These are phyloP conservation scores for Phyllosticta capitalensis DNA, from an alignment of 2,329 filamentous ascomycete genomes.

Conservation along the genomic window DNA sequence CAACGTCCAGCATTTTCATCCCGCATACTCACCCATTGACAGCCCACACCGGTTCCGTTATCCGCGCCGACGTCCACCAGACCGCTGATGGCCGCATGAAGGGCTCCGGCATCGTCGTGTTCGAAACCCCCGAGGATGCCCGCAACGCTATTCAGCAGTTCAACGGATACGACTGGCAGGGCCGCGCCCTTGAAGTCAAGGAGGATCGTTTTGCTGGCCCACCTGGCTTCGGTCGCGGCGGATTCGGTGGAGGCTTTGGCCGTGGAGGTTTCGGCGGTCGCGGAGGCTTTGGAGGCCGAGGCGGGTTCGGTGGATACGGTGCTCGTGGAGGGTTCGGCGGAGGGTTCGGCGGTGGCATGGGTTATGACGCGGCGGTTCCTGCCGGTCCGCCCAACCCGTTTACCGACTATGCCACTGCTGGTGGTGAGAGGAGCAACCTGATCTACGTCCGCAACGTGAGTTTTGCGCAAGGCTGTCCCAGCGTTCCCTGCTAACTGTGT, in stretches of 20 bases:
- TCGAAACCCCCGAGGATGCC: slow-evolving; percentile 89
- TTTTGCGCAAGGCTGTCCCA: slow-evolving; percentile 16
- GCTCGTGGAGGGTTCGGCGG: slow-evolving; percentile 40
- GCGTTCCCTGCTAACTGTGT: slow-evolving; percentile 18
- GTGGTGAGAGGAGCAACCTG: slow-evolving; percentile 68
- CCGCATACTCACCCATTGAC: slow-evolving; percentile 9
- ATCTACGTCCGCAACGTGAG: slow-evolving; percentile 98
- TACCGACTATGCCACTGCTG: slow-evolving; percentile 82
- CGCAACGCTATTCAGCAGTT: slow-evolving; percentile 95
- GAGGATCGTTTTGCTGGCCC: slow-evolving; percentile 84
- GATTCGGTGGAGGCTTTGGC: slow-evolving; percentile 42
- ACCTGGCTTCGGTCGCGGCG: slow-evolving; percentile 31
- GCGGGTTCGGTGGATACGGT: slow-evolving; percentile 49
- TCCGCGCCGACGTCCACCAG: slow-evolving; percentile 90
- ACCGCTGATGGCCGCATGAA: slow-evolving; percentile 89
- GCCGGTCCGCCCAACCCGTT: slow-evolving; percentile 72
- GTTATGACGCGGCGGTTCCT: slow-evolving; percentile 40
- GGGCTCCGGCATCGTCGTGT: slow-evolving; percentile 93
- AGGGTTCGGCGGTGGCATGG: slow-evolving; percentile 30
- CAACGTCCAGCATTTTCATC: neutral
- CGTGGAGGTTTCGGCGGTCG: slow-evolving; percentile 48
- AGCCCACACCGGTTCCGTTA: slow-evolving; percentile 44
- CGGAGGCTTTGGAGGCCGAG: slow-evolving; percentile 38
- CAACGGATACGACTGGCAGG: slow-evolving; percentile 98
- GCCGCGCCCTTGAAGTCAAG: slow-evolving; percentile 82